Percentiles rank a stretch among this genome's conserved stretches.
phyloP scores from a whole-genome alignment of 768 basidiomycete genomes.

The Podaxis pistillaris region DNA sequence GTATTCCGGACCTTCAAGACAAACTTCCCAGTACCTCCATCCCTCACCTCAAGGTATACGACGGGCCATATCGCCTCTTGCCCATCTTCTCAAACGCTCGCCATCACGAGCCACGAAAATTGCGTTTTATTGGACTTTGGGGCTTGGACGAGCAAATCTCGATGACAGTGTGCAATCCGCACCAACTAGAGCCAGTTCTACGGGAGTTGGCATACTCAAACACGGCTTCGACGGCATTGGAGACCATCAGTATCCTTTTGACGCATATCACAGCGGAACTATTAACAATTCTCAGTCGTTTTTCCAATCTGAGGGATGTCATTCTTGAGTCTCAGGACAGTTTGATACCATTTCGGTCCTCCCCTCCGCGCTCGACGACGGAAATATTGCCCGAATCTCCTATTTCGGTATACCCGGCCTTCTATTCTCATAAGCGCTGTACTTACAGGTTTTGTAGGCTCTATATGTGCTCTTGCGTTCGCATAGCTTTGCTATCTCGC shows the following conservation, averaged over 20 bases:
- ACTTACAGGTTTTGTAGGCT: not conserved
- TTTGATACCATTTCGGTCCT: constrained; percentile 13
- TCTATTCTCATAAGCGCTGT: not conserved
- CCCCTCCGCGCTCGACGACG: constrained; percentile 17
- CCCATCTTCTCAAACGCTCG: constrained; percentile 22
- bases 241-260: constrained; percentile 22
- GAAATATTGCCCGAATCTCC: constrained; percentile 14
- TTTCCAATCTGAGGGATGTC: constrained; percentile 18
- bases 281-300: constrained; percentile 18
- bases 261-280: constrained; percentile 17
- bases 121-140: constrained; percentile 26
- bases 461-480: not conserved
- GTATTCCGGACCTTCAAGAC: constrained; percentile 17
- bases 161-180: constrained; percentile 22
- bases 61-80: constrained; percentile 26
- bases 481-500: not conserved
- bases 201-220: constrained; percentile 19
- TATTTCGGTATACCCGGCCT: constrained; percentile 18
- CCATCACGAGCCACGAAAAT: constrained; percentile 14
- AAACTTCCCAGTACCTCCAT: constrained; percentile 20
- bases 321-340: constrained; percentile 24
- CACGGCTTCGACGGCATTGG: constrained; percentile 20
- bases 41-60: constrained; percentile 24
- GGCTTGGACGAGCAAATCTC: constrained; percentile 26
- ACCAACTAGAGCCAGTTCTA: constrained; percentile 19